Conservation (phyloP, 371 early-diverging fungal genomes). For the Sporodiniella umbellata region DNA sequence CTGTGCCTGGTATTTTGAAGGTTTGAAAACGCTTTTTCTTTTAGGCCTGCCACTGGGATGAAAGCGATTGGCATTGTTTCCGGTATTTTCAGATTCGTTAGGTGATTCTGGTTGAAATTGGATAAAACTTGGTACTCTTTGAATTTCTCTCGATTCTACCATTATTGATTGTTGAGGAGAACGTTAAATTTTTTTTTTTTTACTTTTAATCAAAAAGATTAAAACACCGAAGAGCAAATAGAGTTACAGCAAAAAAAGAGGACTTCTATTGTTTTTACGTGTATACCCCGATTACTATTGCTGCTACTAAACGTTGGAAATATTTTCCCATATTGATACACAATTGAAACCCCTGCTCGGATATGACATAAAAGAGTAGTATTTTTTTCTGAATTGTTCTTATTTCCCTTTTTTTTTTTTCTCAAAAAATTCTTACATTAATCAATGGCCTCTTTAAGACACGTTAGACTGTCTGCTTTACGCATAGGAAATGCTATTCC, state of each 20-base stretch:
- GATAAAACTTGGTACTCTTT: constrained; percentile 15
- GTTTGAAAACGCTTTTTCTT: not conserved
- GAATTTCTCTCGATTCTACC: constrained; percentile 1
- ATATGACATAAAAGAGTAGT: not conserved
- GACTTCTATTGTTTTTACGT: too few relatives aligned
- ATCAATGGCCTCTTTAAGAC: constrained; percentile 10
- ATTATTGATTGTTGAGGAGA: not conserved
- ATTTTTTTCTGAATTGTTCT: too few relatives aligned
- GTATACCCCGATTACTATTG: too few relatives aligned
- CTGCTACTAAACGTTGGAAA: too few relatives aligned
- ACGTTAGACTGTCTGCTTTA: constrained; percentile 4
- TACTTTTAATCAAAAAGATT: too few relatives aligned
- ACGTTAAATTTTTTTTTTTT: not conserved
- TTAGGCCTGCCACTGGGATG: not conserved
- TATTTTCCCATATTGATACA: too few relatives aligned
- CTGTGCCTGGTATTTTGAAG: not conserved
- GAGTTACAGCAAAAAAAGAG: too few relatives aligned
- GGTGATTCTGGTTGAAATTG: too few relatives aligned
- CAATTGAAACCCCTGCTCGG: constrained; percentile 1
- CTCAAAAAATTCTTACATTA: constrained; percentile 7
- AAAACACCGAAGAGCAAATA: too few relatives aligned
- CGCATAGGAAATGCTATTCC: constrained; percentile 1
- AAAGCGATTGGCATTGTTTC: not conserved
- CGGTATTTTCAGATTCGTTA: not conserved
- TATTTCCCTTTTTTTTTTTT: not conserved